phyloP scores from a whole-genome alignment of 2,329 filamentous ascomycete genomes.

The Basipetospora chlamydospora region DNA sequence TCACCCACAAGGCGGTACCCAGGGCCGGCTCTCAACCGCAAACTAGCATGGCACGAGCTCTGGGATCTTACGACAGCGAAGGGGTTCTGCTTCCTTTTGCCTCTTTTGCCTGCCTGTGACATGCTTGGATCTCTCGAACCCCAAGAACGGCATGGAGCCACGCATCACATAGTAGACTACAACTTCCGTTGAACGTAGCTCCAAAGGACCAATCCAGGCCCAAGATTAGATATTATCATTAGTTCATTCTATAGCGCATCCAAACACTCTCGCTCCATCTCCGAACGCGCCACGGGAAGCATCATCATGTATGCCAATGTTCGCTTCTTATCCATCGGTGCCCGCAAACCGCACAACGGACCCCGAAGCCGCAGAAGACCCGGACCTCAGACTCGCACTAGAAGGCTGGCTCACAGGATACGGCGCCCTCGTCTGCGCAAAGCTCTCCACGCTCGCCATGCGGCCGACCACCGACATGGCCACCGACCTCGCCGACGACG shows the following conservation, averaged over 20 bases:
- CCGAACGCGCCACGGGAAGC: background rate
- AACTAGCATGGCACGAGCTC: no score
- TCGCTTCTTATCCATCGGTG: constrained; percentile 20
- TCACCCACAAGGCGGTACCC: no score
- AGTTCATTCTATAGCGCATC: background rate
- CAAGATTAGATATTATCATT: background rate
- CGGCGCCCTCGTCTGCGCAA: constrained; percentile 26
- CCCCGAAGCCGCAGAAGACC: constrained; percentile 20
- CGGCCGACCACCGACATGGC: constrained; percentile 15
- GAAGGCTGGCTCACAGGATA: constrained; percentile 24
- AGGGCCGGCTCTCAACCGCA: no score
- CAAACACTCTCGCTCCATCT: background rate
- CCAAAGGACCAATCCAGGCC: background rate
- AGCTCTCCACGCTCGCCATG: constrained; percentile 22
- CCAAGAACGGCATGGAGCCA: no score
- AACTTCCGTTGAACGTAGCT: background rate
- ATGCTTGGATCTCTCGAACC: no score
- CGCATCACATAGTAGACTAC: no score
- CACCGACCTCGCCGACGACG: no score
- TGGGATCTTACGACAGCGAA: no score
- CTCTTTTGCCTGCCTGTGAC: no score
- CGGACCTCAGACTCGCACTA: constrained; percentile 24
- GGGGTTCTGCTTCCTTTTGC: no score
- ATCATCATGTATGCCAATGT: constrained; percentile 11
- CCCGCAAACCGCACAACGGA: constrained; percentile 32